Conservation (phyloP, 768 basidiomycete species). For the Rhizopogon sp. region DNA sequence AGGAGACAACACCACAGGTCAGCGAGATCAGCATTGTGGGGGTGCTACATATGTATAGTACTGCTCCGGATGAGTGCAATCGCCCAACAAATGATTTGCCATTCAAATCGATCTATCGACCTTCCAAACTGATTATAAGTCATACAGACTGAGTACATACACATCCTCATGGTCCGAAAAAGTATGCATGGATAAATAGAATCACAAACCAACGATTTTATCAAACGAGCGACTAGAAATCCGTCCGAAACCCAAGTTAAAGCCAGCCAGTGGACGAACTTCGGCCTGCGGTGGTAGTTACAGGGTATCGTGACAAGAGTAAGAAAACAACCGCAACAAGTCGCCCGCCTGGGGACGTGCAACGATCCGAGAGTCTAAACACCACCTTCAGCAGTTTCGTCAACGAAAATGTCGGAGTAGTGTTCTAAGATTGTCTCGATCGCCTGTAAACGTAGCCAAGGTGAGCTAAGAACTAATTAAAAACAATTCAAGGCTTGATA, state of each 20-base stretch:
- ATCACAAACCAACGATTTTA: constrained; percentile 1
- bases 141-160: constrained; percentile 13
- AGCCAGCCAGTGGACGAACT: background rate
- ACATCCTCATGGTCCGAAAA: constrained; percentile 10
- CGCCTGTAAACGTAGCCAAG: constrained; percentile 44
- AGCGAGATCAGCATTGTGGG: too few species aligned
- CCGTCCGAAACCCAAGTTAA: background rate
- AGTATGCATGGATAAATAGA: constrained; percentile 17
- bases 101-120: background rate
- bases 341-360: constrained; percentile 6
- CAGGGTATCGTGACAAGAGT: constrained; percentile 21
- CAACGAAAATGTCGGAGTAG: constrained; percentile 95
- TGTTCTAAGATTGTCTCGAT: constrained; percentile 94
- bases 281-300: background rate
- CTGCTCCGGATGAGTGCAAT: too few species aligned
- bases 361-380: constrained; percentile 9
- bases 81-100: background rate
- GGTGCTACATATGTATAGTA: too few species aligned
- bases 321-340: constrained; percentile 13
- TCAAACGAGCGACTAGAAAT: constrained; percentile 1
- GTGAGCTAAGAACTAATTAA: background rate
- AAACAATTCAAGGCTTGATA: background rate
- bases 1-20: too few species aligned
- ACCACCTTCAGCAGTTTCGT: constrained; percentile 59
- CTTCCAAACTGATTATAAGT: background rate